These are phyloP conservation scores for Phytophthora palmivora DNA, from an alignment of 352 stramenopile genomes.

Conservation along the genomic window DNA sequence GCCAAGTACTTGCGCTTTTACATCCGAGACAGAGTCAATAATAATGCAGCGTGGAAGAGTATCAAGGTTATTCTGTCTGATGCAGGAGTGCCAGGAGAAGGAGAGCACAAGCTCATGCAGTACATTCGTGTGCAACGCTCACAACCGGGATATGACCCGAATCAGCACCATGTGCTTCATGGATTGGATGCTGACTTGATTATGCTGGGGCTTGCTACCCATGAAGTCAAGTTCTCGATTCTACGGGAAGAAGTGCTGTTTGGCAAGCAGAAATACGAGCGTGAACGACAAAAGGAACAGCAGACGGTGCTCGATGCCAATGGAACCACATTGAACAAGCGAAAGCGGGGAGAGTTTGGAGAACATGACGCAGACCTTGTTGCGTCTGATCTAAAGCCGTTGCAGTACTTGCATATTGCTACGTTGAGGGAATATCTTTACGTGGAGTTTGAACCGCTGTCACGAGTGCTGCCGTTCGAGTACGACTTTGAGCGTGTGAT, in stretches of 20 bases:
- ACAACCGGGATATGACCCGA: slow-evolving; percentile 97
- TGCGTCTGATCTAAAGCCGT: slow-evolving; percentile 89
- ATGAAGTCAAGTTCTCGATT: slow-evolving; percentile 99
- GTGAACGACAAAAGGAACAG: slow-evolving; percentile 72
- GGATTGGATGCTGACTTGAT: slow-evolving; percentile 99
- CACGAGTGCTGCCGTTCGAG: slow-evolving; percentile 87
- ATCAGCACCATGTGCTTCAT: slow-evolving; percentile 97
- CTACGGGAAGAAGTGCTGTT: slow-evolving; percentile 95
- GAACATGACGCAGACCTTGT: slow-evolving; percentile 81
- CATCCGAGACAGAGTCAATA: slow-evolving; percentile 95
- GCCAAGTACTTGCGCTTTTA: slow-evolving; percentile 93
- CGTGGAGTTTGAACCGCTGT: slow-evolving; percentile 93
- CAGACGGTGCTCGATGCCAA: slow-evolving; percentile 76
- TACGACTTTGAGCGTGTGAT: slow-evolving; percentile 98
- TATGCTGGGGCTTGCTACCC: slow-evolving; percentile 98
- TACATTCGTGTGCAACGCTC: slow-evolving; percentile 95
- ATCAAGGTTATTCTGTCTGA: slow-evolving; percentile 97
- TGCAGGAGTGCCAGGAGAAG: slow-evolving; percentile 97
- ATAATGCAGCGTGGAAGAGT: slow-evolving; percentile 93
- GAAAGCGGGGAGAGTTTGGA: slow-evolving; percentile 86
- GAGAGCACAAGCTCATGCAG: slow-evolving; percentile 99
- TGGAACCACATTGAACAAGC: slow-evolving; percentile 70
- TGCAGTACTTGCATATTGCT: slow-evolving; percentile 94
- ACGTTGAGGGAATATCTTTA: slow-evolving; percentile 95
- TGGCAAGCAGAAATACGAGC: slow-evolving; percentile 84